phyloP scores from a whole-genome alignment of 495 filamentous ascomycete genomes.

The Staphylotrichum longicolle region DNA sequence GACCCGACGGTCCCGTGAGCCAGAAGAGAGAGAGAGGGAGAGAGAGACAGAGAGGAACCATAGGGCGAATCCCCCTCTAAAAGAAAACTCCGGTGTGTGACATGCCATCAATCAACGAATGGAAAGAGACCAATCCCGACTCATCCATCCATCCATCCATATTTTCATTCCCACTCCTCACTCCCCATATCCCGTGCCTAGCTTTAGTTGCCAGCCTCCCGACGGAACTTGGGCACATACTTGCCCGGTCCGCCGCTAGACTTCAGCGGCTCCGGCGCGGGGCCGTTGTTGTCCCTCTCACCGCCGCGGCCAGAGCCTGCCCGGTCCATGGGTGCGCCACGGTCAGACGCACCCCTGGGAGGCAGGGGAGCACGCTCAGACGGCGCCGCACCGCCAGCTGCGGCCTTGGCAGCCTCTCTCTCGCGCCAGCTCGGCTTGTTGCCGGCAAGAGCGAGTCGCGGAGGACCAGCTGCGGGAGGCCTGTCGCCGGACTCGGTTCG shows the following conservation, averaged over 20 bases:
- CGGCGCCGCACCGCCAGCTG: constrained; percentile 19
- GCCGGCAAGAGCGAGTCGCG: constrained; percentile 65
- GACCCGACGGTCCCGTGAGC: not conserved
- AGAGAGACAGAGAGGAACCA: not conserved
- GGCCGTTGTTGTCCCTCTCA: constrained; percentile 24
- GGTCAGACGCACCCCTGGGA: constrained; percentile 28
- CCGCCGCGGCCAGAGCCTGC: constrained; percentile 34
- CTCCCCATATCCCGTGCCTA: not conserved
- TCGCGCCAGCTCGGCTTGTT: constrained; percentile 77
- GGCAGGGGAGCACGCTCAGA: constrained; percentile 28
- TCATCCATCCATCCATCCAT: not conserved
- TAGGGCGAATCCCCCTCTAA: not conserved
- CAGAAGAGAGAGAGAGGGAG: not conserved
- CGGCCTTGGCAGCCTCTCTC: constrained; percentile 64
- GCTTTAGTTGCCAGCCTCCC: constrained; percentile 25
- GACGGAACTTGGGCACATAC: constrained; percentile 43
- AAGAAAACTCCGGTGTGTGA: not conserved
- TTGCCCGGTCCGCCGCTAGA: constrained; percentile 46
- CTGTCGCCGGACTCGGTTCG: constrained; percentile 57
- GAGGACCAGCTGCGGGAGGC: constrained; percentile 50
- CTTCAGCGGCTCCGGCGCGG: constrained; percentile 41
- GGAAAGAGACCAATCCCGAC: constrained; percentile 5
- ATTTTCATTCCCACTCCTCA: not conserved
- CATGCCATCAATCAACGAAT: constrained; percentile 8
- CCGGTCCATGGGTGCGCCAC: constrained; percentile 34